A percentile compares a stretch with the other conserved stretches of the same genome.
These are phyloP conservation scores for Rugiboletus extremiorientalis DNA, from an alignment of 1,284 basidiomycete genomes.

Conservation along the genomic window DNA sequence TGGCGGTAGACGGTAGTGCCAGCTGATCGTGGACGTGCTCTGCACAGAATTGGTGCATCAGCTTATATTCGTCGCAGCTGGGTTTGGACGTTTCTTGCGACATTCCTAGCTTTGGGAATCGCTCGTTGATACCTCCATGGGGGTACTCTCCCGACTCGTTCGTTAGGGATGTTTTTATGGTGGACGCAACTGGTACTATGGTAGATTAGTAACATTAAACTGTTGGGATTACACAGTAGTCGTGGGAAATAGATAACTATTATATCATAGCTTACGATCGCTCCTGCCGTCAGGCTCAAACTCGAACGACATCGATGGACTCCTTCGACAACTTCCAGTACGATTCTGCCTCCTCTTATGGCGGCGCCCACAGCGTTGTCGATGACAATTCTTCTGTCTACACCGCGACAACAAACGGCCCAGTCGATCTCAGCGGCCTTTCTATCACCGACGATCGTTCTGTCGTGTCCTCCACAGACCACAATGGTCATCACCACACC, in stretches of 20 bases:
- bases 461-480: constrained; percentile 39
- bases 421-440: constrained; percentile 64
- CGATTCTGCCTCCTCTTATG: constrained; percentile 75
- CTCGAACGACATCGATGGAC: constrained; percentile 56
- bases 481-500: constrained; percentile 38
- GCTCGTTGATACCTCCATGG: constrained; percentile 8
- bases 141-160: constrained; percentile 10
- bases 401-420: constrained; percentile 65
- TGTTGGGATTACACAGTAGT: constrained; percentile 15
- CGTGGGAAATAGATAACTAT: constrained; percentile 34
- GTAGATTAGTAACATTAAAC: no score
- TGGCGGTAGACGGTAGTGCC: constrained; percentile 27
- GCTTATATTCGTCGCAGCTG: not conserved
- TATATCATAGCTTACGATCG: constrained; percentile 9
- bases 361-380: constrained; percentile 67
- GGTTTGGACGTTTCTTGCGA: constrained; percentile 15
- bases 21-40: not conserved
- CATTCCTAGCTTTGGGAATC: constrained; percentile 1
- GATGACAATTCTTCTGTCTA: constrained; percentile 87
- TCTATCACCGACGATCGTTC: constrained; percentile 59
- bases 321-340: constrained; percentile 88
- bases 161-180: constrained; percentile 14
- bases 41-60: not conserved
- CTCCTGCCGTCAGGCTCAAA: constrained; percentile 2
- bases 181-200: no score